Evolutionary conservation across 2,329 filamentous ascomycete genomes (phyloP).

Genomic region (Pseudogymnoascus sp.): DNA sequence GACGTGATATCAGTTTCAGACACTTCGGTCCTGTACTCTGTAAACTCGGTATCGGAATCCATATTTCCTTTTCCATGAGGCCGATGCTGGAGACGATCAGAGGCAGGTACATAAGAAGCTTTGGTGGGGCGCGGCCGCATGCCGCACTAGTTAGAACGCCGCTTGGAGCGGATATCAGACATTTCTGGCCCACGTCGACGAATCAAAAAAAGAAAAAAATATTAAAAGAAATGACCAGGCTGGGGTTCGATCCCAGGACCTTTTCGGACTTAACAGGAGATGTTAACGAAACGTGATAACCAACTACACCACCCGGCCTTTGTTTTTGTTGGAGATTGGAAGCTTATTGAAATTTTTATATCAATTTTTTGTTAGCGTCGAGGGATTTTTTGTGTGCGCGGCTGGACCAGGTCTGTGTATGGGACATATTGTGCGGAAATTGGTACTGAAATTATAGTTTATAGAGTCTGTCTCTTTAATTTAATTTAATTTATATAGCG

Average conservation of each 20-base stretch:
- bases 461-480: not conserved
- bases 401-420: not conserved
- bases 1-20: slow-evolving; percentile 3
- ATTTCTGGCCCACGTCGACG: not conserved
- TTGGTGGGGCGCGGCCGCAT: not conserved
- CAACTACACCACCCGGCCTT: slow-evolving; percentile 1
- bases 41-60: not conserved
- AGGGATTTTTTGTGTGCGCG: not conserved
- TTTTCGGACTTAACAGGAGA: not conserved
- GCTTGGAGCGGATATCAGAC: not conserved
- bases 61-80: not conserved
- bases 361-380: not conserved
- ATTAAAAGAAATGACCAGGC: slow-evolving; percentile 5
- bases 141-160: not conserved
- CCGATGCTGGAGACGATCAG: not conserved
- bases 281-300: not conserved
- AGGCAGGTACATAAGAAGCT: not conserved
- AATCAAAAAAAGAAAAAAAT: slow-evolving; percentile 1
- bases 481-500: not conserved
- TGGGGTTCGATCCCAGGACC: slow-evolving; percentile 6
- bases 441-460: not conserved
- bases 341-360: not conserved
- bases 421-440: not conserved
- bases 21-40: not conserved
- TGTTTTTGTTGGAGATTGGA: not conserved